Evolutionary conservation across 129 eudicot species (phyloP), one percentile per base, ranked within the genome.

Genomic region (Silybum marianum): DNA sequence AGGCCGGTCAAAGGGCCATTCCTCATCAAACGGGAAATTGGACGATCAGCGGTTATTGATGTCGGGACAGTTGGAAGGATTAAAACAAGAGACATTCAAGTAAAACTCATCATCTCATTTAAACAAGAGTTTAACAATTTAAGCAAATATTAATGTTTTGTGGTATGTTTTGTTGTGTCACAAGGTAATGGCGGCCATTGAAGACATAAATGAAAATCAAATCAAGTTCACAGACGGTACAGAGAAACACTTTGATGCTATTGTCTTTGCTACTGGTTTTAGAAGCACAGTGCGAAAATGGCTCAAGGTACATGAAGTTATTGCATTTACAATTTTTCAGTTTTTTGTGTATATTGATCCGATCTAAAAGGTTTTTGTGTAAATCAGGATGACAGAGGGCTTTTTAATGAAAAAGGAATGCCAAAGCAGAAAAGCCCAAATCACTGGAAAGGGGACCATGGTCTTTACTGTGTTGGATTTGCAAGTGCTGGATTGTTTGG

Each of bases 381-480:
- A 7, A 28, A 67, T 67, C 67, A 89, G 93, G 88, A 88, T 38
- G 89, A 78, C n/a, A 88, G 82, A 13, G 77, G 75, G 7, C 42
- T 91, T 0, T 86, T 91, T 44, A 79, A 71, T 0, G 87, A 89
- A 23, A 73, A 78, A 24, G 96, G 91, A 74, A 85, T 86, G 86
- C 90, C 91, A 0, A 82, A 84, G 30, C 65, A 21, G 19, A 51
- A 38, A 9, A 39, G 22, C 0, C 88, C 91, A 2, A 78, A 86
- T 72, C 90, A 88, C 21, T 88, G 93, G 93, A 91, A 89, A 76
- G 93, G 97, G 14, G 78, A 84, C 36, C 69, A 86, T 25, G 89
- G 90, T 7, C 32, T 89, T 26, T 91, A 91, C 72, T 91, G 92
- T 75, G 90, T 84, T 42, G 95, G 95, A 71, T 89, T 90, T 73